Evolutionary conservation across 768 basidiomycete species (phyloP), one percentile per base, ranked within the genome.

Genomic region (Mycena pura): DNA sequence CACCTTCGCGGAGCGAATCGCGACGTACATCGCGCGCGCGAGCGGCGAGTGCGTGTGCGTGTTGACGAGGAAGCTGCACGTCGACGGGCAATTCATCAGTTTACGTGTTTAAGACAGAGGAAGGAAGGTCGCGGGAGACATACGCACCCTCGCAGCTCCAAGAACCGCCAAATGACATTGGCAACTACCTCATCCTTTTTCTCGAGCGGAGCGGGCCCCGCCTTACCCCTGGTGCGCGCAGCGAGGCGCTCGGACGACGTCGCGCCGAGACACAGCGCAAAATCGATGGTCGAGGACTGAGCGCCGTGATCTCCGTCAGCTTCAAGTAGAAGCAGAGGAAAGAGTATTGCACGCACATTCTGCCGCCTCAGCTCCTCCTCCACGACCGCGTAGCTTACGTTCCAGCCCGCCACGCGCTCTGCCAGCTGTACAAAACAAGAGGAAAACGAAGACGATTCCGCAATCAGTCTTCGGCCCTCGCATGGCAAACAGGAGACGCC

Each of bases 161-260:
- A 84, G 85, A 99, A 98, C 52, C 96, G 87, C 96, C 96, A 98
- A 55, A 99, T 92, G 25, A 96, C 95, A 72, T 99, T 99, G 8
- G 96, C 96, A 4, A 99, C 97, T 0, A 97, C 83, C 74, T 99
- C 97, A 69, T 99, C 97, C 78, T 99, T 99, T 79, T 97, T 98
- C 61, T 99, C 96, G 25, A 99, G 82, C 15, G 87, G 84, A 6
- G 15, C 31, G 25, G 78, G 69, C 29, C 69, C 79, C n/a, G 73
- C 69, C 78, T 88, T 91, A 38, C 83, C 81, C 74, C 90, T 91
- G 46, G 96, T 99, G 39, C 94, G 88, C 38, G 77, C 74, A 0
- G 97, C 95, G 21, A 91, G 82, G 68, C 88, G 88, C 55, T 96
- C 93, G 40, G 86, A 80, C 41, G 85, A 83, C 25, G 96, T 95